Base-by-base conservation (phyloP, 306 rosid genomes). In the Purshia tridentata region DNA sequence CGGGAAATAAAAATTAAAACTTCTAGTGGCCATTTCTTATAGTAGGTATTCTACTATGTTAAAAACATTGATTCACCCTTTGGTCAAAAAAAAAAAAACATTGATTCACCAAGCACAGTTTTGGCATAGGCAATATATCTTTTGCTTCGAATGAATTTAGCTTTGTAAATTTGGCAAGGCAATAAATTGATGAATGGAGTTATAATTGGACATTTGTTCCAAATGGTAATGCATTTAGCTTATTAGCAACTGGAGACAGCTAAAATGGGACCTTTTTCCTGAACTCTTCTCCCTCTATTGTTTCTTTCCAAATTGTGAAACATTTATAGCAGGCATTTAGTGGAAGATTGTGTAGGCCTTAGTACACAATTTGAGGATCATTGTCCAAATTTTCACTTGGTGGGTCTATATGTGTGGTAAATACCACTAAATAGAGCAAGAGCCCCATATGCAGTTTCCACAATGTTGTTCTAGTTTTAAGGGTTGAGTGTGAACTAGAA, bases 261-360 rank as follows among this genome's bases (percentile, higher is more conserved):
- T 42, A 55, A 46, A 46, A 8, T 55, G 73, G 20, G 22, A 19
- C 19, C 20, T 40, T 40, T 16, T 37, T n/a, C 45, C 61, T 52
- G 2, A 39, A 11, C 9, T 4, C 35, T 52, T 45, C 22, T 39
- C 12, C 10, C 18, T 52, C 56, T 15, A 13, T 10, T 5, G 29
- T 9, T 51, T 6, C 6, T 10, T n/a, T 40, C 40, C 19, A 44
- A 69, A 49, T 53, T n/a, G 39, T 10, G 22, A 51, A 48, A 37
- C 63, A 44, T 42, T 20, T 60, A 52, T 53, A 66, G 69, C 64
- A 35, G 45, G 16, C 65, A 48, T 15, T 52, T 61, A 9, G 58
- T 54, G 55, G 37, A 39, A 49, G 48, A 44, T 69, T 54, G 14
- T 41, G 58, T 69, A 50, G 19, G 72, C 72, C 14, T 0, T 23